Base-by-base conservation (phyloP, 1,139 yeast genomes). In the Saccharomyces pastorianus region DNA sequence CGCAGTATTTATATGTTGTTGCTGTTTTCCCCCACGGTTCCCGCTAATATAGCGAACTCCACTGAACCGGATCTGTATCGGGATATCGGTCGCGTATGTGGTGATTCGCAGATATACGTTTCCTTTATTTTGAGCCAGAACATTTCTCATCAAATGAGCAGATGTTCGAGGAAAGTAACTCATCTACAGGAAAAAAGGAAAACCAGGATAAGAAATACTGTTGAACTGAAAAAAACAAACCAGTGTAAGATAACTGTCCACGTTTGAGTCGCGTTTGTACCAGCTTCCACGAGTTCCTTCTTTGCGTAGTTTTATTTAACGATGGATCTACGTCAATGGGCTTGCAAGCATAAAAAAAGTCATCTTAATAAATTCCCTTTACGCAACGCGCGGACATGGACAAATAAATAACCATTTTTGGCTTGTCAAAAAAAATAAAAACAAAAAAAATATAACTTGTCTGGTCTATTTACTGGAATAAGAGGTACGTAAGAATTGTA, bases 1-100 rank as follows among this genome's bases (percentile, higher is more conserved):
- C 1, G 74, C 68, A 9, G 70, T 62, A 52, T 69, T 71, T 46
- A 72, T 53, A 42, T 20, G 23, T 20, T 59, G 61, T 3, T 46
- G 48, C 25, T 26, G 28, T 9, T 5, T 11, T 1, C 48, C 23
- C 13, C 31, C 31, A 46, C 13, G 48, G 14, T 46, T 46, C 1
- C 29, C 17, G 13, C 44, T 17, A 8, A 38, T 17, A 17, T 38
- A 4, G 4, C 44, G 44, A 3, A 20, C 44, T 6, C 44, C 44
- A 17, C 25, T 38, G 13, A 38, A 38, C 11, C 44, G 11, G 23
- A 38, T 38, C 6, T 38, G 25, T 38, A 38, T 38, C 13, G 44
- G 25, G 25, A 11, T 38, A 20, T 38, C 44, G 4, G 9, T 5
- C 13, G 11, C 5, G 3, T 38, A 3, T 38, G 44, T 38, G 11